Evolutionary conservation across 306 rosid species (phyloP), one percentile per base, ranked within the genome.

Genomic region (Lotus japonicus): DNA sequence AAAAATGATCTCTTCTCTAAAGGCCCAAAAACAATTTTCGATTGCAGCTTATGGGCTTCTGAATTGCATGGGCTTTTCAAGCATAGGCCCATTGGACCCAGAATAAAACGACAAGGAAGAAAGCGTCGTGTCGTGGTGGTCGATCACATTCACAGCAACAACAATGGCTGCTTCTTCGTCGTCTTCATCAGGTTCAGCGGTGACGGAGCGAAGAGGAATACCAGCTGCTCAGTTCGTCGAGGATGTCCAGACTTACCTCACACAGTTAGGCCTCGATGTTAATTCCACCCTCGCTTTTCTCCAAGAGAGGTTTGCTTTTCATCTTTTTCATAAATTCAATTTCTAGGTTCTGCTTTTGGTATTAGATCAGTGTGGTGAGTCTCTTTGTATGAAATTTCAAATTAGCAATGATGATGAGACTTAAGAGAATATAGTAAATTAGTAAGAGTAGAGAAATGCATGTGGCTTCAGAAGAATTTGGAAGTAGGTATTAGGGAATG

Each of bases 171-270:
- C n/a, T 64, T 78, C 91, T 45, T 58, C 82, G 13, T 81, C 89
- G 5, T 73, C 86, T 16, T 77, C 90, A 9, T 66, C 84, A 2
- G 83, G 42, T 57, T 53, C 81, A n/a, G 60, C 2, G 35, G 71
- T 74, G 1, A 79, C 88, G 9, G 98, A 92, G 68, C 82, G 98
- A 72, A 81, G 98, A 83, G 98, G 98, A 74, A 92, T 92, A 59
- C 95, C 96, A n/a, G 92, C 89, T 17, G 92, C 98, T 58, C 98
- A 85, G 77, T 89, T 92, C 69, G 96, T 92, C 0, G 95, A 89
- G 28, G 98, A 92, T 66, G 98, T 92, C 38, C 92, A 88, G 64
- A 89, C 85, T 12, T 89, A 85, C 77, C 98, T 89, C 75, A 58
- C 81, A 12, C 91, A 89, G 28, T 74, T 70, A 12, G 90, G 86